Evolutionary conservation across 1,139 yeast species (phyloP), one percentile per base, ranked within the genome.

Genomic region (Hanseniaspora sp.): DNA sequence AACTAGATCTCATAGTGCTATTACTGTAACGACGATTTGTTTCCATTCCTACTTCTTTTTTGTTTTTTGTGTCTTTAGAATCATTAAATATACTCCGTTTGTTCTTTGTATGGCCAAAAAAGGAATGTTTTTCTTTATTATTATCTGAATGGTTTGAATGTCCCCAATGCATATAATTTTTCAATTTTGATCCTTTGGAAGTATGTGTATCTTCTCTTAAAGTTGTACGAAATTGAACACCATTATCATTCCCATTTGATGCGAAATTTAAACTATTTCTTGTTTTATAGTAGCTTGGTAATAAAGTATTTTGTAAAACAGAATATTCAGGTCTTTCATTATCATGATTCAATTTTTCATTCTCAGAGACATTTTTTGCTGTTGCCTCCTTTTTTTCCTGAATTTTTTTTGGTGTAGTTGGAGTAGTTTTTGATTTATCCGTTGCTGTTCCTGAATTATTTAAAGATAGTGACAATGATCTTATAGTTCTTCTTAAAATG

Each of bases 381-480:
- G 35, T 33, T 33, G 8, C n/a, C n/a, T n/a, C n/a, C n/a, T n/a
- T 29, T 9, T 17, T 39, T 18, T 7, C 40, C 4, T 12, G 35
- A 9, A 7, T 40, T 37, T 17, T 29, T 40, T 23, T 18, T 39
- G 42, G 7, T 18, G 42, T 8, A 5, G 2, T 39, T 13, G 13
- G 13, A 33, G 13, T 33, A 33, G 42, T 11, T 9, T 39, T 18
- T 18, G 42, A 7, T 39, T 23, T 39, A 9, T 39, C 42, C 2
- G 11, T 18, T 39, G 37, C 2, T 37, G 39, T 12, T 37, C 13
- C 28, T 7, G 46, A 30, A 8, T 9, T 43, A 11, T 30, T 7
- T n/a, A 30, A 7, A 30, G 53, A 49, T 13, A 49, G 11, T 3
- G 53, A 49, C 11, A 49, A 18, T 4, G 53, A 49, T 38, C 53